A percentile compares a stretch with the other conserved stretches of the same genome.
phyloP scores from a whole-genome alignment of 257 asterid genomes.

The Nicotiana attenuata region DNA sequence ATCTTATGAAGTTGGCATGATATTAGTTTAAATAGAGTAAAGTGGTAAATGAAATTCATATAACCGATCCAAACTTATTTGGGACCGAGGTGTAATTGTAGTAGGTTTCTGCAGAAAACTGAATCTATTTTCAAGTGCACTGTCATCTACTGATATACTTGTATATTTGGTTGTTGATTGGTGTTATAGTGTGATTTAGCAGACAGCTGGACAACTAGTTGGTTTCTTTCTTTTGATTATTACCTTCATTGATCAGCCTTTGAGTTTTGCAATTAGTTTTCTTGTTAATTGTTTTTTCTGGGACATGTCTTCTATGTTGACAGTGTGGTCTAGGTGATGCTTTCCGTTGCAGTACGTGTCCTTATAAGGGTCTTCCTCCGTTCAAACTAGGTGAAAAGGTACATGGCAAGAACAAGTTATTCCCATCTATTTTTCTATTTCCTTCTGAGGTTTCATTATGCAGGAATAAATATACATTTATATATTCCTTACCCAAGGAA shows the following conservation, averaged over 20 bases:
- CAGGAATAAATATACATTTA: background rate
- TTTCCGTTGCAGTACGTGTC: conserved; percentile 88
- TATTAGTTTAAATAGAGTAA: too few species aligned
- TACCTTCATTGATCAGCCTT: background rate
- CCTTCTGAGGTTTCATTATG: background rate
- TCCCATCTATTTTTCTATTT: background rate
- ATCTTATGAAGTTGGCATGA: too few species aligned
- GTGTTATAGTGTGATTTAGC: background rate
- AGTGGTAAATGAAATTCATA: too few species aligned
- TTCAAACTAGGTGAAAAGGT: conserved; percentile 96
- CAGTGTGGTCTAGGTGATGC: conserved; percentile 99
- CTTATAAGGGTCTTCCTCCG: conserved; percentile 86
- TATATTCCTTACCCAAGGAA: background rate
- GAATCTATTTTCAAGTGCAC: background rate
- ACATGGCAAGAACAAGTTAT: background rate
- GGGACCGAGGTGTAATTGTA: too few species aligned
- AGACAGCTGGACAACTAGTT: background rate
- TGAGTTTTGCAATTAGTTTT: background rate
- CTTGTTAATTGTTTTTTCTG: background rate
- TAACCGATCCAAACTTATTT: too few species aligned
- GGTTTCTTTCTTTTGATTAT: background rate
- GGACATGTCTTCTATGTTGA: conserved; percentile 15
- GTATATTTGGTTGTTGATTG: background rate
- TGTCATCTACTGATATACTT: background rate
- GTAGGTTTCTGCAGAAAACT: background rate